Conservation (phyloP, 345 rosid genomes). For the Bruguiera gymnorhiza region DNA sequence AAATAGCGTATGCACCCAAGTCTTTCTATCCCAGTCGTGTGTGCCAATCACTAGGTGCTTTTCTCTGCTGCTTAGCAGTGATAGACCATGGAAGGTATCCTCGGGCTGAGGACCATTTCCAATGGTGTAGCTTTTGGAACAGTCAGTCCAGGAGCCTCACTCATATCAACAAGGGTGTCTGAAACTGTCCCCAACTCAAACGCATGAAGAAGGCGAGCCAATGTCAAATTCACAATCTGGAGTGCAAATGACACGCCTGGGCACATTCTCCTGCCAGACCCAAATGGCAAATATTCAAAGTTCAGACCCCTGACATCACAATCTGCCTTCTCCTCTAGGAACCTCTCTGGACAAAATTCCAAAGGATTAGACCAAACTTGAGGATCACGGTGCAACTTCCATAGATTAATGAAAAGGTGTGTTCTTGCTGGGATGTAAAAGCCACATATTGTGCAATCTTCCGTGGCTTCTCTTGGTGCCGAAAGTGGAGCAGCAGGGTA, state of each 20-base stretch:
- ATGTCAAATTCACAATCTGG: constrained; percentile 10
- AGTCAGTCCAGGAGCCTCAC: constrained; percentile 9
- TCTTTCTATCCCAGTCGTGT: neutral
- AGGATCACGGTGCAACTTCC: constrained; percentile 26
- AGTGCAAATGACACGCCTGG: constrained; percentile 16
- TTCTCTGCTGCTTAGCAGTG: neutral
- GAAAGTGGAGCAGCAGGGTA: constrained; percentile 16
- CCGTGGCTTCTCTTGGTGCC: constrained; percentile 13
- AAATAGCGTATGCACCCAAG: no score
- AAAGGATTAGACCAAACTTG: constrained; percentile 9
- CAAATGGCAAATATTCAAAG: constrained; percentile 17
- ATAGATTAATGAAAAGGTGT: constrained; percentile 9
- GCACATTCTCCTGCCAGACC: constrained; percentile 23
- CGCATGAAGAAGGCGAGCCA: constrained; percentile 21
- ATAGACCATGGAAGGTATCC: constrained; percentile 9
- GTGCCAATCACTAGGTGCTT: neutral
- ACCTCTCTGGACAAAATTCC: neutral
- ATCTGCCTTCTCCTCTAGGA: constrained; percentile 6
- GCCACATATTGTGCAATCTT: constrained; percentile 13
- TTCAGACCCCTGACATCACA: constrained; percentile 11
- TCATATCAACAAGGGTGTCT: constrained; percentile 10
- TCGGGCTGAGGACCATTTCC: constrained; percentile 11
- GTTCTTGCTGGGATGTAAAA: constrained; percentile 16
- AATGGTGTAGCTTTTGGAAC: constrained; percentile 6
- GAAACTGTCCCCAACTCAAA: constrained; percentile 11